These are phyloP conservation scores for Prunus davidiana DNA, from an alignment of 306 rosid genomes.

Conservation along the genomic window DNA sequence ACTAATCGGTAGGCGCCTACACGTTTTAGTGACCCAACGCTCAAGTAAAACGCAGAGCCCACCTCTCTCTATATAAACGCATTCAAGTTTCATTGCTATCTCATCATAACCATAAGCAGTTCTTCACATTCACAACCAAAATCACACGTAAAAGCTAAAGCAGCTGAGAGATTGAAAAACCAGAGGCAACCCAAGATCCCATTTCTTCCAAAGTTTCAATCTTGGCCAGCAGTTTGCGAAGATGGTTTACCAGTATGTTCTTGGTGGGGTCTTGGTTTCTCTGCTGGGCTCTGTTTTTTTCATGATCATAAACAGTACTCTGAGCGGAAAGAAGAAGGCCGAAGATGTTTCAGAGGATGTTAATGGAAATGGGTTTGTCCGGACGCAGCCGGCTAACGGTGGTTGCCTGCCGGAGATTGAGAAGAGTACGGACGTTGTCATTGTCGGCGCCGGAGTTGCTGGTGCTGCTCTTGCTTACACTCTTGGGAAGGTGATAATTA, in stretches of 20 bases:
- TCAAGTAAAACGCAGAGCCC: too few relatives aligned
- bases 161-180: neutral
- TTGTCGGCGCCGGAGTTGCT: conserved; percentile 93
- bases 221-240: neutral
- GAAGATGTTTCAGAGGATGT: conserved; percentile 7
- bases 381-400: neutral
- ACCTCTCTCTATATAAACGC: neutral
- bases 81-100: neutral
- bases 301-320: conserved; percentile 13
- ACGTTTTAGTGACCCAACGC: neutral
- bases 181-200: neutral
- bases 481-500: conserved; percentile 61
- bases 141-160: neutral
- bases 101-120: neutral
- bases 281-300: conserved; percentile 37
- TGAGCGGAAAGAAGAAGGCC: conserved; percentile 30
- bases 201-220: neutral
- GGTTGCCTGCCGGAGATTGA: conserved; percentile 2
- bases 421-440: conserved; percentile 41
- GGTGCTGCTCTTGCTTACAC: conserved; percentile 94
- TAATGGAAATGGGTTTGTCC: conserved; percentile 6
- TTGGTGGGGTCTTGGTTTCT: conserved; percentile 47
- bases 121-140: neutral
- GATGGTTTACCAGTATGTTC: conserved; percentile 47
- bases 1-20: conserved; percentile 1